A percentile compares a stretch with the other conserved stretches of the same genome.
Conservation (phyloP, 2,329 filamentous ascomycete genomes). For the Aspergillus pseudoglaucus region DNA sequence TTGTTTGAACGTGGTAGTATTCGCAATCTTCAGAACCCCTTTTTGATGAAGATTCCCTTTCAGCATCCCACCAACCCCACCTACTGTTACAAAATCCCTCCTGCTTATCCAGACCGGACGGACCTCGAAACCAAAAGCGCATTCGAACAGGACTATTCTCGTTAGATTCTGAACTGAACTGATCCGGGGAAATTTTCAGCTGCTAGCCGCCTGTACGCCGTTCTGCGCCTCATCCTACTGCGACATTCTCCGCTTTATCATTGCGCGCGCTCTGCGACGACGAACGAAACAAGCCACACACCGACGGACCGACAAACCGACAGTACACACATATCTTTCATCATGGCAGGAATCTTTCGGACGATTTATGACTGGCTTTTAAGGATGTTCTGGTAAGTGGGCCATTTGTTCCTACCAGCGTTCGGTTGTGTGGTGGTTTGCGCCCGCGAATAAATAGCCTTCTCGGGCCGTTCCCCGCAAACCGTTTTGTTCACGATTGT, state of each 20-base stretch:
- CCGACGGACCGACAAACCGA: neutral
- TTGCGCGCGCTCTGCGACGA: no score
- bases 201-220: neutral
- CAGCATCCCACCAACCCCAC: constrained; percentile 14
- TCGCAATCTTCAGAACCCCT: neutral
- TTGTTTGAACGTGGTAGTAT: neutral
- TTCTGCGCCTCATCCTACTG: neutral
- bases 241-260: neutral
- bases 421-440: constrained; percentile 12
- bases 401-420: constrained; percentile 17
- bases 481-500: constrained; percentile 5
- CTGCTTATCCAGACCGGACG: neutral
- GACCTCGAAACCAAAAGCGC: neutral
- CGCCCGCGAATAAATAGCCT: constrained; percentile 16
- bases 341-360: constrained; percentile 87
- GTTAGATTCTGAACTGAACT: neutral
- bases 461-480: constrained; percentile 30
- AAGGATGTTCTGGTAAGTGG: constrained; percentile 86
- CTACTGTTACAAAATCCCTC: constrained; percentile 12
- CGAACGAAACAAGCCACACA: neutral
- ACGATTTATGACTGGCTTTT: constrained; percentile 97
- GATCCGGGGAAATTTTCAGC: neutral
- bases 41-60: neutral
- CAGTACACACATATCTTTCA: constrained; percentile 17
- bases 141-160: neutral